These are phyloP conservation scores for Berkeleyomyces rouxiae DNA, from an alignment of 2,329 filamentous ascomycete genomes.

Conservation along the genomic window DNA sequence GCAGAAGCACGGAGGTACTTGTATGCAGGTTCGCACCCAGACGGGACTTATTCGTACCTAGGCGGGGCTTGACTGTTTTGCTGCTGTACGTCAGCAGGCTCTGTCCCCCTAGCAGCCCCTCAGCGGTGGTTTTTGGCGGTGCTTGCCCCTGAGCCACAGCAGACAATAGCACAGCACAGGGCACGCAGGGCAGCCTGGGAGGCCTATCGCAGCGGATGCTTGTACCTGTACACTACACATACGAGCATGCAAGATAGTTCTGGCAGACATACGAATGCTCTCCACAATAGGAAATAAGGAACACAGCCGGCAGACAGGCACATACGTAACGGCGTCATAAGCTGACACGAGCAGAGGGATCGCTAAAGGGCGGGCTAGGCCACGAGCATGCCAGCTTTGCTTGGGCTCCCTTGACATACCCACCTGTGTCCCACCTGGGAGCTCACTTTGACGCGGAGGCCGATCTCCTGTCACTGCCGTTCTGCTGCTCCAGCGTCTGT, in stretches of 20 bases:
- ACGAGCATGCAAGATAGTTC: background rate
- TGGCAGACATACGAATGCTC: background rate
- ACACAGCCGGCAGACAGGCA: background rate
- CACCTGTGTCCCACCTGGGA: no score
- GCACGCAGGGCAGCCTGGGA: no score
- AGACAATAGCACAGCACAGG: no score
- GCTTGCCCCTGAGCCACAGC: background rate
- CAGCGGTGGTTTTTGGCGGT: background rate
- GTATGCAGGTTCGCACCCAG: background rate
- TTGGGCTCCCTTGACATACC: background rate
- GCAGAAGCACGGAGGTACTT: background rate
- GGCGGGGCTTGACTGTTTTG: background rate
- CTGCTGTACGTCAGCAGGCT: background rate
- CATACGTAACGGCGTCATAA: slow-evolving; percentile 1
- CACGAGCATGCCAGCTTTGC: background rate
- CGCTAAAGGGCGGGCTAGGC: background rate
- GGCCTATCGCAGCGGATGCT: no score
- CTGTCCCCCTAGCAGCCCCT: background rate
- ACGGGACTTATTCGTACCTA: background rate
- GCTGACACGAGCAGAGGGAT: slow-evolving; percentile 1
- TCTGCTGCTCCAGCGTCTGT: background rate
- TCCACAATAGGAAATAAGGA: background rate
- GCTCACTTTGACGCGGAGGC: no score
- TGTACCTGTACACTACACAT: background rate
- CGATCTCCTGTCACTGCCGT: background rate